Base-by-base conservation (phyloP, 345 rosid genomes). In the Lenwebbia sp. region DNA sequence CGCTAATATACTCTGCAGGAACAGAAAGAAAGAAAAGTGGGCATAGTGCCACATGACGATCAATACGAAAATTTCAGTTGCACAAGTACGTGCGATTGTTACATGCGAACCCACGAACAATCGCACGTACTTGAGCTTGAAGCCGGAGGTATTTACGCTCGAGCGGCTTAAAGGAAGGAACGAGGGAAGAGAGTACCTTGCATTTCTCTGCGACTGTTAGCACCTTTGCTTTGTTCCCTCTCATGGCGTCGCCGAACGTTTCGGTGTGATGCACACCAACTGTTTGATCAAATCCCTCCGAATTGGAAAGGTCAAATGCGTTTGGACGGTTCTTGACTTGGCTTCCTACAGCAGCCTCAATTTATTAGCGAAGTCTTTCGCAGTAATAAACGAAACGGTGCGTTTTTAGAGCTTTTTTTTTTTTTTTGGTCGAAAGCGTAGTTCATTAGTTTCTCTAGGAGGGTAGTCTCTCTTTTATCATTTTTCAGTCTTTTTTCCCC, bases 151-250 rank as follows among this genome's bases (percentile, higher is more conserved):
- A 44, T 21, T 9, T 5, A 21, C 47, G 81, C 37, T 55, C 26
- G n/a, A 28, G 23, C 40, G 49, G 28, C 23, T 49, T 58, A 51
- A 57, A 25, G 52, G 25, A 82, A 37, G 25, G 22, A 23, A 54
- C 65, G 83, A 19, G 52, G 82, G 83, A 14, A 83, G 26, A 1
- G 51, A 51, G 44, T 26, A 95, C 98, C 95, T 94, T 95, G 98
- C 98, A 95, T 88, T 90, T 95, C 87, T 95, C 92, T 4, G 95
- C 95, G 14, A 93, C 49, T 22, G 93, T 89, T 82, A 93, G 88
- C 82, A 90, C 88, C 49, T 92, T 87, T 49, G 92, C 83, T 86
- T 91, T 96, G 89, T 82, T 91, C 85, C 90, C 89, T 84, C 87
- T 94, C 96, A 94, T 94, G 54, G 56, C 33, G 82, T 25, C 84